Evolutionary conservation across 257 asterid species (phyloP).

Genomic region (Phtheirospermum japonicum): DNA sequence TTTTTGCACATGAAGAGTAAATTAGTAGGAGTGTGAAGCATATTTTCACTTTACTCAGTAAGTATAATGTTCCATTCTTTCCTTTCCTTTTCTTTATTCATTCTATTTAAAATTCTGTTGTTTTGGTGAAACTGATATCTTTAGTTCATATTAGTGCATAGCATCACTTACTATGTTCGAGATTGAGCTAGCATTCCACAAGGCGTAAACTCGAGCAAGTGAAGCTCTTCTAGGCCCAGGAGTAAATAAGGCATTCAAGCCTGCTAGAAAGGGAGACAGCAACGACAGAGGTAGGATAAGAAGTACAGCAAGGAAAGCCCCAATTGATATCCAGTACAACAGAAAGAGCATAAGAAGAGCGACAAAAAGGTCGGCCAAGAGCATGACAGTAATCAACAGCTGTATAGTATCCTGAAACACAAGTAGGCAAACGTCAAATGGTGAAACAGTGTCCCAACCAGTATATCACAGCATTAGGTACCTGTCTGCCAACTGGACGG

Average conservation of each 20-base stretch:
- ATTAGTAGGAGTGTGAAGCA: slow-evolving; percentile 8
- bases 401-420: slow-evolving; percentile 87
- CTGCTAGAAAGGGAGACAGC: slow-evolving; percentile 96
- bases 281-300: slow-evolving; percentile 90
- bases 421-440: slow-evolving; percentile 34
- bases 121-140: slow-evolving; percentile 13
- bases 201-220: slow-evolving; percentile 84
- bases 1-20: background rate
- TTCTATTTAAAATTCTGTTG: background rate
- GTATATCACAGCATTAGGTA: slow-evolving; percentile 34
- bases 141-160: slow-evolving; percentile 9
- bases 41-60: slow-evolving; percentile 1
- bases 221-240: slow-evolving; percentile 86
- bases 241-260: slow-evolving; percentile 87
- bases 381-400: slow-evolving; percentile 73
- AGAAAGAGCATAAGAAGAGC: slow-evolving; percentile 76
- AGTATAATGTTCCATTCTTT: background rate
- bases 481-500: slow-evolving; percentile 96
- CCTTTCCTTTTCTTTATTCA: slow-evolving; percentile 8
- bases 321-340: slow-evolving; percentile 89
- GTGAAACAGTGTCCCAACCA: slow-evolving; percentile 23
- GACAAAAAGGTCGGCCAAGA: slow-evolving; percentile 82
- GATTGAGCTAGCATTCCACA: slow-evolving; percentile 89
- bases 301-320: slow-evolving; percentile 84
- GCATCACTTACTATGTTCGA: slow-evolving; percentile 68